Conservation (phyloP, 176 grass and related monocot genomes). For the Areca catechu region DNA sequence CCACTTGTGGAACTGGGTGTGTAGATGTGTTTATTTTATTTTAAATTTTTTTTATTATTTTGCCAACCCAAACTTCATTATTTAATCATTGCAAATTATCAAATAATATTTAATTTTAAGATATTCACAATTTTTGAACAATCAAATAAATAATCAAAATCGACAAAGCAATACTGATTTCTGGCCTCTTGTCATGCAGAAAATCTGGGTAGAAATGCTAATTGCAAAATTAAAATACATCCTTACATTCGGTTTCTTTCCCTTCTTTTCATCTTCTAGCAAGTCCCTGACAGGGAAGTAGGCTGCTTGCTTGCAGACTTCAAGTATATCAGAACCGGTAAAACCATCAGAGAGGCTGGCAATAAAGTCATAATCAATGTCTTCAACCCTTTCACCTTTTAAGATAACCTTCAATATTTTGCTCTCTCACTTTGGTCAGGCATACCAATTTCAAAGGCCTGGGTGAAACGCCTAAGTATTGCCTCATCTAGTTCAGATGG, state of each 20-base stretch:
- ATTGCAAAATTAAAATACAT: not conserved
- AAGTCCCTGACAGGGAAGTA: conserved; percentile 88
- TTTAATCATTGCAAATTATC: too few species aligned
- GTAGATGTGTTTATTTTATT: too few species aligned
- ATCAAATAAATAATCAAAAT: too few species aligned
- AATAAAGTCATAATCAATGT: conserved; percentile 72
- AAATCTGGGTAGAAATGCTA: conserved; percentile 2
- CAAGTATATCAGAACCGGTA: conserved; percentile 87
- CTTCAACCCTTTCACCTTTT: conserved; percentile 68
- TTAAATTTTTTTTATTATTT: too few species aligned
- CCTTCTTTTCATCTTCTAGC: conserved; percentile 71
- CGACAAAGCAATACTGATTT: not conserved
- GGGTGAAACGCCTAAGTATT: conserved; percentile 86
- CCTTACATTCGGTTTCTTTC: conserved; percentile 44
- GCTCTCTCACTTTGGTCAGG: conserved; percentile 73
- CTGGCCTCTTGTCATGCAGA: not conserved
- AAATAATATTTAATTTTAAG: too few species aligned
- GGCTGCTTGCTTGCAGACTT: conserved; percentile 90
- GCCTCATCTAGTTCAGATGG: conserved; percentile 91
- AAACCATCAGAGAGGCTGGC: conserved; percentile 82
- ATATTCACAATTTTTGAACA: too few species aligned
- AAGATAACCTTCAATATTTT: conserved; percentile 82
- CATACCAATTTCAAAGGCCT: conserved; percentile 86
- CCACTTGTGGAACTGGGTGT: too few species aligned
- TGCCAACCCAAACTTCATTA: too few species aligned